These are phyloP conservation scores for Millerozyma miso DNA, from an alignment of 805 yeast genomes.

Conservation along the genomic window DNA sequence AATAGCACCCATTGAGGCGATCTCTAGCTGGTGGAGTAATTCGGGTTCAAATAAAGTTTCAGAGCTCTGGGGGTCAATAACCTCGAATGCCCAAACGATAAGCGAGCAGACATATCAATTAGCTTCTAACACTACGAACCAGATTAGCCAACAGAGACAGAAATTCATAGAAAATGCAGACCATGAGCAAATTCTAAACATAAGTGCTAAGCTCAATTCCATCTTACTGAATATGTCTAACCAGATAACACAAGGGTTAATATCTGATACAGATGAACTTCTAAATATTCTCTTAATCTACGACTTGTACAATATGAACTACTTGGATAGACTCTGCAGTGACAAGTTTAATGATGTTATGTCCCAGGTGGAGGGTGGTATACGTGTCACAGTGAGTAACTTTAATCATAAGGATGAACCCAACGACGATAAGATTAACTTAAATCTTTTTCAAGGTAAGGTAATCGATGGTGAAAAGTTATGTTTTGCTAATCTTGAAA, in stretches of 20 bases:
- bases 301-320: conserved; percentile 53
- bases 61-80: conserved; percentile 65
- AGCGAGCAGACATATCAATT: conserved; percentile 50
- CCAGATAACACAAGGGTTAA: conserved; percentile 47
- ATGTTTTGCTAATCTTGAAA: conserved; percentile 81
- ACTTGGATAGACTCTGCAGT: conserved; percentile 45
- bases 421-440: conserved; percentile 33
- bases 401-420: conserved; percentile 27
- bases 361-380: conserved; percentile 76
- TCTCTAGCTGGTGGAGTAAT: conserved; percentile 72
- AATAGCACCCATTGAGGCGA: conserved; percentile 59
- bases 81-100: conserved; percentile 44
- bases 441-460: conserved; percentile 74
- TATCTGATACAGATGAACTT: conserved; percentile 50
- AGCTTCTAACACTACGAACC: conserved; percentile 43
- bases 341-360: conserved; percentile 58
- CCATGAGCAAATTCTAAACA: conserved; percentile 25
- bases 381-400: conserved; percentile 56
- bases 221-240: conserved; percentile 36
- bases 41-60: conserved; percentile 65
- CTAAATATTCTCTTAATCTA: conserved; percentile 49
- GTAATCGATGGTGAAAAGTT: conserved; percentile 82
- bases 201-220: conserved; percentile 27
- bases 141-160: conserved; percentile 36
- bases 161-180: conserved; percentile 23